A percentile compares a stretch with the other conserved stretches of the same genome.
phyloP scores from a whole-genome alignment of 2,329 filamentous ascomycete genomes.

The Phialocephala sp. region DNA sequence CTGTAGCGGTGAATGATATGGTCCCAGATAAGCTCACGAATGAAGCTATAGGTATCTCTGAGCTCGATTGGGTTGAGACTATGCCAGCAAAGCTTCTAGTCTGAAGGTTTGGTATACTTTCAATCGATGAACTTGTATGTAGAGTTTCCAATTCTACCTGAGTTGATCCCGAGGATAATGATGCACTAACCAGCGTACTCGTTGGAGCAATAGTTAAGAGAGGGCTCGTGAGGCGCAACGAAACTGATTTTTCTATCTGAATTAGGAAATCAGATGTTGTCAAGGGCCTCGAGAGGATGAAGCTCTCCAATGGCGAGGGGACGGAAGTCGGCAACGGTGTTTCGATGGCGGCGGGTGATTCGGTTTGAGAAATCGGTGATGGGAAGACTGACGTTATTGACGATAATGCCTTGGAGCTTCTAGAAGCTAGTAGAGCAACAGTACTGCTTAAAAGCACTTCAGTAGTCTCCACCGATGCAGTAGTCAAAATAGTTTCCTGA shows the following conservation, averaged over 20 bases:
- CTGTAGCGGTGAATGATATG: no score
- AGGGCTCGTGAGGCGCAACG: not conserved
- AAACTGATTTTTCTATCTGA: not conserved
- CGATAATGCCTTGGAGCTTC: not conserved
- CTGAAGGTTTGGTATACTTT: no score
- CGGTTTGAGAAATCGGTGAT: not conserved
- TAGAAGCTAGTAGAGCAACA: not conserved
- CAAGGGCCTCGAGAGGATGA: not conserved
- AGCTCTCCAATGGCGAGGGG: not conserved
- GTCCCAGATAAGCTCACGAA: no score
- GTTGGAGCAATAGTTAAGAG: not conserved
- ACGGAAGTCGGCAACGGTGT: not conserved
- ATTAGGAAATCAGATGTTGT: not conserved
- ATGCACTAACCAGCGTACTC: no score
- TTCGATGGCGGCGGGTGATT: not conserved
- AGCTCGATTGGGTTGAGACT: no score
- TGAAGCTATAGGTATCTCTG: no score
- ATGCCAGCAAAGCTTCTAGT: no score
- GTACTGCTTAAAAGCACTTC: not conserved
- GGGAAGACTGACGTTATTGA: no score
- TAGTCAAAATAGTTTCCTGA: not conserved
- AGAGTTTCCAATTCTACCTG: no score
- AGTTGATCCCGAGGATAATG: no score
- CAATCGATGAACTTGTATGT: no score
- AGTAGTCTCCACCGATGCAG: not conserved